These are phyloP conservation scores for Vitis vinifera DNA, from an alignment of 164 flowering plant species.

Conservation along the genomic window ASM3070453v1 NC_081811.1:25167501-25168000, in stretches of 20 bases:
- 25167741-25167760: background rate
- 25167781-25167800: background rate
- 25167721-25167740: conserved; percentile 36
- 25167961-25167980: background rate
- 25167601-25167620: too few relatives aligned
- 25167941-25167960: background rate
- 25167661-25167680: background rate
- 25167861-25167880: conserved; percentile 8
- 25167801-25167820: conserved; percentile 6
- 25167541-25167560: too few relatives aligned
- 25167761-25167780: background rate
- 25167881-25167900: background rate
- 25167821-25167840: conserved; percentile 10
- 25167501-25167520: too few relatives aligned
- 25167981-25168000: background rate
- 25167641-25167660: background rate
- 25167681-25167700: conserved; percentile 71
- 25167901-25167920: background rate
- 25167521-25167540: too few relatives aligned
- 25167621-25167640: too few relatives aligned
- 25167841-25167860: conserved; percentile 4
- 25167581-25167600: too few relatives aligned
- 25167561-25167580: too few relatives aligned
- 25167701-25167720: conserved; percentile 72
- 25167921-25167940: background rate